Percentiles rank a stretch among this genome's conserved stretches.
phyloP scores from a whole-genome alignment of 2,329 filamentous ascomycete species.

The Neonectria coccinea region DNA sequence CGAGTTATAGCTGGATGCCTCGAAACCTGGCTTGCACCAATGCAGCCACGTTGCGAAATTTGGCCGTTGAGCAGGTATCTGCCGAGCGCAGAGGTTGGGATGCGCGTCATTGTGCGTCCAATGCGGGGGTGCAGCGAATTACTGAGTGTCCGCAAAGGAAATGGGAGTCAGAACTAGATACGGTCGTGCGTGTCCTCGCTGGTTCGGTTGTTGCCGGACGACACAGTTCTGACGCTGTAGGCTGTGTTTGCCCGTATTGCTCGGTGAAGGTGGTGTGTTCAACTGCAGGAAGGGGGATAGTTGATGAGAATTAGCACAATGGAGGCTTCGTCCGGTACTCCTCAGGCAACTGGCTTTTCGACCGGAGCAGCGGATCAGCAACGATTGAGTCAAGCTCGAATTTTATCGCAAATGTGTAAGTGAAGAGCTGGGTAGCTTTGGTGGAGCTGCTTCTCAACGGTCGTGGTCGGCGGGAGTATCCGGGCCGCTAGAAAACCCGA shows the following conservation, averaged over 20 bases:
- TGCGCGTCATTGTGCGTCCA: constrained; percentile 56
- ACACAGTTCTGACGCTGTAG: background rate
- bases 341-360: background rate
- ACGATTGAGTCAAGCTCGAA: constrained; percentile 15
- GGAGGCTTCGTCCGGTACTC: background rate
- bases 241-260: constrained; percentile 1
- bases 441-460: constrained; percentile 19
- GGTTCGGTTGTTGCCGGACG: background rate
- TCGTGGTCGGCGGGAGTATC: constrained; percentile 5
- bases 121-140: background rate
- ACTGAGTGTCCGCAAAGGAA: background rate
- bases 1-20: constrained; percentile 33
- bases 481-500: constrained; percentile 45
- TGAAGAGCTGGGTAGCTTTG: constrained; percentile 16
- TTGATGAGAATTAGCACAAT: background rate
- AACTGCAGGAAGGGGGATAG: constrained; percentile 7
- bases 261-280: constrained; percentile 7
- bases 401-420: constrained; percentile 25
- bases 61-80: constrained; percentile 63
- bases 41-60: constrained; percentile 57
- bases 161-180: background rate
- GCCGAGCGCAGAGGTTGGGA: constrained; percentile 58
- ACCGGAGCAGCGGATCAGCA: background rate
- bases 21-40: constrained; percentile 39
- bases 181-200: background rate